Evolutionary conservation across 306 rosid genomes (phyloP).

Genomic region (Trichosanthes cucumerina): DNA sequence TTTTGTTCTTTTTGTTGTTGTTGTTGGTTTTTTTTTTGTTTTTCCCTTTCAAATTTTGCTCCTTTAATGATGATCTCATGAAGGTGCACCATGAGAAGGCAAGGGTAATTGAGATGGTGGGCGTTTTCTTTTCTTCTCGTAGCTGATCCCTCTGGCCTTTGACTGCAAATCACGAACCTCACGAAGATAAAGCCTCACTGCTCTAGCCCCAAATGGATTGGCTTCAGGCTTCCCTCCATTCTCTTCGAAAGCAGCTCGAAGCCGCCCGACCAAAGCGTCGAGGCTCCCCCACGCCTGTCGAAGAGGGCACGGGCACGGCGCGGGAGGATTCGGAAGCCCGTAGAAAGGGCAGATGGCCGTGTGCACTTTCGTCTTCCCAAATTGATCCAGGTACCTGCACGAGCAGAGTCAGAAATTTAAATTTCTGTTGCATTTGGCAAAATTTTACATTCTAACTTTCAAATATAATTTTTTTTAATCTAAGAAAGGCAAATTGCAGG

Average conservation of each 20-base stretch:
- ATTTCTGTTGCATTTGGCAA: no score
- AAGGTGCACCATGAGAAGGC: not conserved
- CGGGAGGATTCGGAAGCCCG: constrained; percentile 6
- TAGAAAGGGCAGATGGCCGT: constrained; percentile 6
- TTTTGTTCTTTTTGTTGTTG: not conserved
- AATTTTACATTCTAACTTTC: not conserved
- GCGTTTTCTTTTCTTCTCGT: constrained; percentile 15
- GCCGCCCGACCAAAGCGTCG: constrained; percentile 11
- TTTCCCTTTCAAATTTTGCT: not conserved
- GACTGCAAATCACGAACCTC: constrained; percentile 15
- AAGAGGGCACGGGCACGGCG: constrained; percentile 12
- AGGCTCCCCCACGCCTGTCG: constrained; percentile 16
- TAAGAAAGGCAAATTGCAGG: no score
- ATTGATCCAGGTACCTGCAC: constrained; percentile 7
- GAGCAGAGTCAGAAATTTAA: not conserved
- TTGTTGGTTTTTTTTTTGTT: not conserved
- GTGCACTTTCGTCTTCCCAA: constrained; percentile 16
- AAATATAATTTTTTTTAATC: no score
- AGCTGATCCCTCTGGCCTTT: constrained; percentile 13
- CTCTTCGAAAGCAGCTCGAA: constrained; percentile 12
- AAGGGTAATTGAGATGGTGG: constrained; percentile 5
- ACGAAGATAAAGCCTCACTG: constrained; percentile 15
- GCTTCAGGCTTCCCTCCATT: constrained; percentile 13
- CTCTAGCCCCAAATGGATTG: constrained; percentile 16
- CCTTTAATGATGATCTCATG: not conserved